These are phyloP conservation scores for Mycena venus DNA, from an alignment of 768 basidiomycete species.

Conservation along the genomic window DNA sequence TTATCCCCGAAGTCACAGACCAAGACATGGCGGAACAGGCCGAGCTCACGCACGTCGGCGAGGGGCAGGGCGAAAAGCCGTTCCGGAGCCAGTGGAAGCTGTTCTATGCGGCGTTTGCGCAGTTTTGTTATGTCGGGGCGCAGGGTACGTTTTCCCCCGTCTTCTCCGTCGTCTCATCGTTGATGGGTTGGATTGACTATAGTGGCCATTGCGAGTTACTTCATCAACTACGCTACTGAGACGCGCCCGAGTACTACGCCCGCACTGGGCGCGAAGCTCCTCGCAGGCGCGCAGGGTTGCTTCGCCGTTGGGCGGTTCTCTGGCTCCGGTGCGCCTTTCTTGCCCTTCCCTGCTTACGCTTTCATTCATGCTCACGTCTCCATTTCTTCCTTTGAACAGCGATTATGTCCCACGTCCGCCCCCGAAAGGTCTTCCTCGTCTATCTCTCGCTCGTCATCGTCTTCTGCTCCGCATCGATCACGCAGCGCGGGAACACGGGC, in stretches of 20 bases:
- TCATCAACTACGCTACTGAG: conserved; percentile 51
- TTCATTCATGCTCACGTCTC: not conserved
- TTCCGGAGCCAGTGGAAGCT: conserved; percentile 46
- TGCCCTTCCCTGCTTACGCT: not conserved
- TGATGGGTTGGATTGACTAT: no score
- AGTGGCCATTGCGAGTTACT: conserved; percentile 50
- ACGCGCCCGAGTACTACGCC: conserved; percentile 39
- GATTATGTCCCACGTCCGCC: conserved; percentile 45
- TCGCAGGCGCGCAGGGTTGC: conserved; percentile 49
- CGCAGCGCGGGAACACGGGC: conserved; percentile 44
- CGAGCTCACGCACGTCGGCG: conserved; percentile 46
- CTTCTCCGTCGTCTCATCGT: no score
- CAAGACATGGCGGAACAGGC: conserved; percentile 51
- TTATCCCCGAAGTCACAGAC: conserved; percentile 52
- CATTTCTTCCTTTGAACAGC: conserved; percentile 24
- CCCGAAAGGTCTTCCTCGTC: conserved; percentile 44
- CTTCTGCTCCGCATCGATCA: conserved; percentile 47
- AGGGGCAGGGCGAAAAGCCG: conserved; percentile 40
- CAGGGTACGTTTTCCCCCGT: conserved; percentile 37
- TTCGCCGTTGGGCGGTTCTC: conserved; percentile 49
- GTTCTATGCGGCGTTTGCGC: conserved; percentile 50
- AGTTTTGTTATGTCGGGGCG: conserved; percentile 49
- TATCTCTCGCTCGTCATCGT: conserved; percentile 45
- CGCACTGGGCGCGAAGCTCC: conserved; percentile 45
- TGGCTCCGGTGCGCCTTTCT: conserved; percentile 44